phyloP scores from a whole-genome alignment of 768 basidiomycete genomes.

The Tricholoma sp. region DNA sequence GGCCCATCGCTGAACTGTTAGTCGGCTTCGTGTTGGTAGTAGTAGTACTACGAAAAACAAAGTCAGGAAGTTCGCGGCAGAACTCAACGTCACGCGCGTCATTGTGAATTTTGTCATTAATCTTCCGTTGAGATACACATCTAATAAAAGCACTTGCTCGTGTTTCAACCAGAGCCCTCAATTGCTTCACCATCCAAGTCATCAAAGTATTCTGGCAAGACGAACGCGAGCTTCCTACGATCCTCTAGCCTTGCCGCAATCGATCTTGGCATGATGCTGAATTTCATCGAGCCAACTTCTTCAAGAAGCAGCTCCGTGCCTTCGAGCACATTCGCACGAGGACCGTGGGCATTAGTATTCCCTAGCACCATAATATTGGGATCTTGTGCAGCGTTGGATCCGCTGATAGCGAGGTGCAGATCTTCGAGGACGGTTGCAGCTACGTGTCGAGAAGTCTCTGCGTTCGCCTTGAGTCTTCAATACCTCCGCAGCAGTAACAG shows the following conservation, averaged over 20 bases:
- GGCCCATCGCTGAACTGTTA: too few relatives aligned
- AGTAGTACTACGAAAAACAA: too few relatives aligned
- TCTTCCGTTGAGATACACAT: too few relatives aligned
- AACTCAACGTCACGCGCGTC: too few relatives aligned
- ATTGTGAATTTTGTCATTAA: too few relatives aligned
- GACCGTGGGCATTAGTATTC: not conserved
- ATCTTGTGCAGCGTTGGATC: too few relatives aligned
- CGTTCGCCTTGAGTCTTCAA: conserved; percentile 87
- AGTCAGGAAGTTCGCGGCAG: too few relatives aligned
- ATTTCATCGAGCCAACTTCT: conserved; percentile 77
- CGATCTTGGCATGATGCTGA: conserved; percentile 74
- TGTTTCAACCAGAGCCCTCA: not conserved
- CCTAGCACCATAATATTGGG: too few relatives aligned
- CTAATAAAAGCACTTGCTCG: too few relatives aligned
- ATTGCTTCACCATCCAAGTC: too few relatives aligned
- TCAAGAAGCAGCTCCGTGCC: conserved; percentile 46
- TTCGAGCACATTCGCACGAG: conserved; percentile 4
- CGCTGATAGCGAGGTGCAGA: conserved; percentile 53
- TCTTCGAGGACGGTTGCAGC: conserved; percentile 66
- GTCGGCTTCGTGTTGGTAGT: too few relatives aligned
- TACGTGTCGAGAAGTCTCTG: too few relatives aligned
- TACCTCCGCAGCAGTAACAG: conserved; percentile 89
- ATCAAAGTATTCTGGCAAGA: conserved; percentile 80
- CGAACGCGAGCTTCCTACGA: conserved; percentile 61
- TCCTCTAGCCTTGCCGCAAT: conserved; percentile 53